Evolutionary conservation across 805 yeast species (phyloP), one percentile per base, ranked within the genome.

Genomic region (Myxozyma vanderwaltii): DNA sequence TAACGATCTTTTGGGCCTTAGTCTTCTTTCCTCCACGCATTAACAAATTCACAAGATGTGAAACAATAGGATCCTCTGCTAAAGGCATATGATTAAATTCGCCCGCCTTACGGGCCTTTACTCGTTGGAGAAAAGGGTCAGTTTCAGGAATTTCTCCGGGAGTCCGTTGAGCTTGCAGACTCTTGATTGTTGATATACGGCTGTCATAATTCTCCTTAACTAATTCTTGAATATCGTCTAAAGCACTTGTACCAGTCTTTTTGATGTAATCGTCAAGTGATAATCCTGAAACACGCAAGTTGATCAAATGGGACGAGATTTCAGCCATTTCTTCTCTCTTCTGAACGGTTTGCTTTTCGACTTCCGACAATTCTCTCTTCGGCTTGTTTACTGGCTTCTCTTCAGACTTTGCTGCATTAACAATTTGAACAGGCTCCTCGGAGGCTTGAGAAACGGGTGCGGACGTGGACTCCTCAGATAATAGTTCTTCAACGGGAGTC

Each of bases 11-110:
- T 70, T 86, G 86, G 0, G 98, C 97, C 51, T 79, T 76, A 56
- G 88, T 82, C 73, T 91, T 94, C 73, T 86, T 85, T 44, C 99
- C 99, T 71, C 89, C 86, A 70, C 89, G 84, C 98, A 94, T 94
- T 62, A 94, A 84, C 76, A 91, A 79, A 71, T 91, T 91, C 55
- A 89, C 86, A 69, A 94, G 82, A 67, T 88, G 68, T 12, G 58
- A 47, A 12, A 65, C 59, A 13, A 61, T 44, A 7, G 58, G 57
- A 36, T 66, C 65, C 12, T 61, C 61, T 13, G 31, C 23, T 2
- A 53, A 51, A 10, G 58, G 56, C 8, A 50, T 19, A 19, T 44
- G 31, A 8, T 56, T 44, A 27, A 65, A 54, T 33, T 54, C 63
- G 7, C 51, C 26, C 12, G 47, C 48, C 26, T 59, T 59, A 17